Evolutionary conservation across 805 yeast genomes (phyloP).

Genomic region (Saccharomycopsis sp.): DNA sequence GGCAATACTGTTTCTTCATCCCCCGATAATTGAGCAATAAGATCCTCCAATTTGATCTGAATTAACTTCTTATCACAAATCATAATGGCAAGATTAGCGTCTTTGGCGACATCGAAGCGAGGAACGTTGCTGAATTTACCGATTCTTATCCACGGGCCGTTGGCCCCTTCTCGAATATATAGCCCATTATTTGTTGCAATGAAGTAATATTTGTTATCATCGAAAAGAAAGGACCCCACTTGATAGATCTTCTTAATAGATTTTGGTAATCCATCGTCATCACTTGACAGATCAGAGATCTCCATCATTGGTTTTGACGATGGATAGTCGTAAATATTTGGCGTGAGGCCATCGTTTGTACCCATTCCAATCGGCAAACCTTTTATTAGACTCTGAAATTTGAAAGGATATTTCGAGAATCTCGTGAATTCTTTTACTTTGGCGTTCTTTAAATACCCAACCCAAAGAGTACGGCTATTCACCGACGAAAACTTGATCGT

Average conservation of each 20-base stretch:
- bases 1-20: not conserved
- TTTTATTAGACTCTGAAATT: not conserved
- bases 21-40: not conserved
- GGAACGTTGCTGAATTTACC: slow-evolving; percentile 5
- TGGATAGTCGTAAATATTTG: not conserved
- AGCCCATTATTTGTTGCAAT: slow-evolving; percentile 12
- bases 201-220: slow-evolving; percentile 7
- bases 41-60: slow-evolving; percentile 8
- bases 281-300: not conserved
- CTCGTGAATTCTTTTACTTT: not conserved
- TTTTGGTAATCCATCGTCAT: not conserved
- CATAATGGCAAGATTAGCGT: slow-evolving; percentile 10
- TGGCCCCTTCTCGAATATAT: slow-evolving; percentile 7
- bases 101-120: slow-evolving; percentile 11
- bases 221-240: not conserved
- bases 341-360: not conserved
- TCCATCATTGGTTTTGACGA: not conserved
- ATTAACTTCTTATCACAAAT: slow-evolving; percentile 18
- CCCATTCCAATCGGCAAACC: not conserved
- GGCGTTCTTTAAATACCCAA: slow-evolving; percentile 6
- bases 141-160: slow-evolving; percentile 11
- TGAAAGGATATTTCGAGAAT: not conserved
- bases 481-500: slow-evolving; percentile 6
- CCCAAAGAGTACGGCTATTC: slow-evolving; percentile 13
- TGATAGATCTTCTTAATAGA: not conserved